A percentile compares a stretch with the other conserved stretches of the same genome.
phyloP scores from a whole-genome alignment of 208 protist species.

The Trypanosoma avium region DNA sequence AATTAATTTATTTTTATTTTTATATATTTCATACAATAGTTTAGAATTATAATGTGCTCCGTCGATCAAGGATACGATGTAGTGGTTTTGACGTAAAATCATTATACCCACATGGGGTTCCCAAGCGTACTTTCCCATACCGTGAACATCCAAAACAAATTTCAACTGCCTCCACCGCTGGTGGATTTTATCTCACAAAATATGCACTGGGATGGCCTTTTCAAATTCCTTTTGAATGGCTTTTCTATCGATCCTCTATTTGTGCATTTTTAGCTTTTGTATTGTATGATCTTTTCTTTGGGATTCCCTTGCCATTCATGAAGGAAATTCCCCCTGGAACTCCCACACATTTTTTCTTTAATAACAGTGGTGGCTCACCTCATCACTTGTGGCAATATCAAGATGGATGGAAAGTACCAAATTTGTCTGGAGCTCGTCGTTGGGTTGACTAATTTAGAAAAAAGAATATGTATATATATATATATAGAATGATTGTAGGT shows the following conservation, averaged over 20 bases:
- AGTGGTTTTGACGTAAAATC: conserved; percentile 78
- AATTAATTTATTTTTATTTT: neutral
- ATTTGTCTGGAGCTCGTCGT: conserved; percentile 81
- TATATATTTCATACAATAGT: neutral
- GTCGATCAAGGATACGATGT: conserved; percentile 39
- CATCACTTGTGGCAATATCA: conserved; percentile 90
- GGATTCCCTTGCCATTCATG: conserved; percentile 79
- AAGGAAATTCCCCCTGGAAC: conserved; percentile 79
- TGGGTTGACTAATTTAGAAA: conserved; percentile 53
- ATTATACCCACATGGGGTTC: conserved; percentile 84
- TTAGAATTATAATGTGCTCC: neutral
- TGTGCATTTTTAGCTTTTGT: conserved; percentile 66
- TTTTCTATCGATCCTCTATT: conserved; percentile 84
- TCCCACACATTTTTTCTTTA: conserved; percentile 86
- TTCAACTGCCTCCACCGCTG: conserved; percentile 72
- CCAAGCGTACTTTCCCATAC: conserved; percentile 87
- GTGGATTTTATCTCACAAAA: conserved; percentile 84
- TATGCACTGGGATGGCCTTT: conserved; percentile 86
- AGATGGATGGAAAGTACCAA: conserved; percentile 89
- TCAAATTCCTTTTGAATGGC: conserved; percentile 90
- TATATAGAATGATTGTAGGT: neutral
- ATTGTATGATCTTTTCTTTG: conserved; percentile 81
- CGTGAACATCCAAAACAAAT: conserved; percentile 88
- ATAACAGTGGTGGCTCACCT: conserved; percentile 74
- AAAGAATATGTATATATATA: neutral